Conservation (phyloP, 495 filamentous ascomycete species). For the Astrothelium subdiscretum region DNA sequence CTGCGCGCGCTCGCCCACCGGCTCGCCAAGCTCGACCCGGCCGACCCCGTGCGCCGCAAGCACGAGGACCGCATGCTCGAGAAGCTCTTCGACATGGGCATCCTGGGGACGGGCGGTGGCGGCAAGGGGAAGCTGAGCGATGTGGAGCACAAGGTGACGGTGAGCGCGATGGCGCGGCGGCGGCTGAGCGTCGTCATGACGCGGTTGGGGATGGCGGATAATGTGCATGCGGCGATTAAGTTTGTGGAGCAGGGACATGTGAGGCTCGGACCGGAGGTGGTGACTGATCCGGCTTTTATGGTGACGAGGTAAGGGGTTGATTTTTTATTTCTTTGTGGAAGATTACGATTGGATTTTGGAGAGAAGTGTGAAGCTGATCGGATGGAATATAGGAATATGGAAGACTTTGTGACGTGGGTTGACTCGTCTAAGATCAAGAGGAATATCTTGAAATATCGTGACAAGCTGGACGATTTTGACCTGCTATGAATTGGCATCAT, state of each 20-base stretch:
- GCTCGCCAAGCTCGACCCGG: constrained; percentile 62
- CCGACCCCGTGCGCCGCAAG: constrained; percentile 62
- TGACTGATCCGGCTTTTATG: constrained; percentile 73
- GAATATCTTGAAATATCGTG: constrained; percentile 83
- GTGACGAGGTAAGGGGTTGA: constrained; percentile 43
- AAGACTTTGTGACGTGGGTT: constrained; percentile 97
- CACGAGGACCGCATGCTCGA: constrained; percentile 74
- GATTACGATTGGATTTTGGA: constrained; percentile 3
- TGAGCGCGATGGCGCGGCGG: constrained; percentile 69
- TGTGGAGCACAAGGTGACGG: constrained; percentile 78
- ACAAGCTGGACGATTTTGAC: constrained; percentile 95
- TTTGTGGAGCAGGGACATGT: constrained; percentile 96
- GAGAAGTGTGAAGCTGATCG: constrained; percentile 24
- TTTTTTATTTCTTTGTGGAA: background rate
- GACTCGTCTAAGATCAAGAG: constrained; percentile 94
- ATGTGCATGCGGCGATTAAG: constrained; percentile 64
- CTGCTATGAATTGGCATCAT: constrained; percentile 47
- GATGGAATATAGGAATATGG: constrained; percentile 50
- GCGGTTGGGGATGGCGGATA: constrained; percentile 77
- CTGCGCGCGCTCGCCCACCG: constrained; percentile 81
- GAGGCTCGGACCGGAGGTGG: constrained; percentile 78
- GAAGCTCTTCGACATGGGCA: constrained; percentile 84
- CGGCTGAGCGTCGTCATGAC: constrained; percentile 82
- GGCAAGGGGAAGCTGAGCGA: constrained; percentile 54
- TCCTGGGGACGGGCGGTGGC: constrained; percentile 43